A percentile compares a stretch with the other conserved stretches of the same genome.
These are phyloP conservation scores for Mycena maculata DNA, from an alignment of 768 basidiomycete species.

Conservation along the genomic window DNA sequence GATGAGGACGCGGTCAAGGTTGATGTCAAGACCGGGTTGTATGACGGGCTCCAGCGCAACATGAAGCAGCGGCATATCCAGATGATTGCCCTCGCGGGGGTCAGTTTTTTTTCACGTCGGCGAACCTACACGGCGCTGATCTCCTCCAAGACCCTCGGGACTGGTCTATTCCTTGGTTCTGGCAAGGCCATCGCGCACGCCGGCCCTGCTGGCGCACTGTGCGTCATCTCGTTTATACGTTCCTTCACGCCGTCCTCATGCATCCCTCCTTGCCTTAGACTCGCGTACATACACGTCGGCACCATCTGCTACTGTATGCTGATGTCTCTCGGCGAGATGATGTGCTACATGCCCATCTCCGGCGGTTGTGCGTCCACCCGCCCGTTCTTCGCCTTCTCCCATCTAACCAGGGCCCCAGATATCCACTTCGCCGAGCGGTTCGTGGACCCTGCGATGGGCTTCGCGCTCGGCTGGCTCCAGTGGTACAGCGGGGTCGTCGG, in stretches of 20 bases:
- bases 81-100: constrained; percentile 30
- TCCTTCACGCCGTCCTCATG: neutral
- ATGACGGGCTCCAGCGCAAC: constrained; percentile 25
- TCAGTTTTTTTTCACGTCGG: neutral
- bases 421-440: constrained; percentile 63
- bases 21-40: constrained; percentile 26
- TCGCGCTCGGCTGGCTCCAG: constrained; percentile 53
- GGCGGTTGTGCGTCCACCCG: constrained; percentile 23
- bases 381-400: neutral
- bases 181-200: constrained; percentile 60
- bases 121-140: constrained; percentile 30
- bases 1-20: constrained; percentile 23
- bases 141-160: constrained; percentile 57
- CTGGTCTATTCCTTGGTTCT: constrained; percentile 67
- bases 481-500: constrained; percentile 56
- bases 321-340: constrained; percentile 54
- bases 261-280: neutral
- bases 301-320: constrained; percentile 47
- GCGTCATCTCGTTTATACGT: neutral
- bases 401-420: constrained; percentile 56
- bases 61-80: constrained; percentile 32
- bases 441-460: constrained; percentile 61
- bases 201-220: constrained; percentile 64
- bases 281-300: constrained; percentile 61
- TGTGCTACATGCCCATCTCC: constrained; percentile 35